Conservation (phyloP, 2,329 filamentous ascomycete genomes). For the Apiospora malaysiana region DNA sequence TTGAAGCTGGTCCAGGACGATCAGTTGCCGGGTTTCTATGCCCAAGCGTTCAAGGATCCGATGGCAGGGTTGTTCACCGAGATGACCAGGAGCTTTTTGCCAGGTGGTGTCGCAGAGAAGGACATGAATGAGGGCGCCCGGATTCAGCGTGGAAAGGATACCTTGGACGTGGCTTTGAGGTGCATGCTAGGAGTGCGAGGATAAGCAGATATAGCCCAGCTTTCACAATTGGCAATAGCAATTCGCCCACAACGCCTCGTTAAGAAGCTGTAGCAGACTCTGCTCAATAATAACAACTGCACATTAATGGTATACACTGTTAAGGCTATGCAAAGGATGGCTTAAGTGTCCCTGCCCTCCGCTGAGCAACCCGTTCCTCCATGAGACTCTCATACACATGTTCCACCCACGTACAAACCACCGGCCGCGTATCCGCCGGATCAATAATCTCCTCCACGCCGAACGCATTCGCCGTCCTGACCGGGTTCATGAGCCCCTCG, state of each 20-base stretch:
- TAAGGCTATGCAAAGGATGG: constrained; percentile 15
- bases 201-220: too few species aligned
- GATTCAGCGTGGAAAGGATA: background rate
- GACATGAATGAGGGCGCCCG: background rate
- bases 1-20: background rate
- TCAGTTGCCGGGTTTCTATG: background rate
- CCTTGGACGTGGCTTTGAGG: background rate
- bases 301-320: background rate
- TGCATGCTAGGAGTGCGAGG: background rate
- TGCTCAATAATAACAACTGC: too few species aligned
- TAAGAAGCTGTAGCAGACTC: too few species aligned
- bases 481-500: constrained; percentile 66
- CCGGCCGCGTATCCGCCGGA: constrained; percentile 61
- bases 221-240: too few species aligned
- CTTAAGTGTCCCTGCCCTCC: constrained; percentile 9
- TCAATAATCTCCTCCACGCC: constrained; percentile 70
- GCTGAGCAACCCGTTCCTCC: constrained; percentile 13
- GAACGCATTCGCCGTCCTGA: constrained; percentile 68
- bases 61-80: background rate
- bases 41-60: background rate
- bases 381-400: constrained; percentile 49
- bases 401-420: constrained; percentile 60
- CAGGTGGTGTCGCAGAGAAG: background rate
- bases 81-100: background rate
- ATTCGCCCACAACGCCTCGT: too few species aligned